Evolutionary conservation across 768 basidiomycete species (phyloP).

Genomic region (Russula lepida): DNA sequence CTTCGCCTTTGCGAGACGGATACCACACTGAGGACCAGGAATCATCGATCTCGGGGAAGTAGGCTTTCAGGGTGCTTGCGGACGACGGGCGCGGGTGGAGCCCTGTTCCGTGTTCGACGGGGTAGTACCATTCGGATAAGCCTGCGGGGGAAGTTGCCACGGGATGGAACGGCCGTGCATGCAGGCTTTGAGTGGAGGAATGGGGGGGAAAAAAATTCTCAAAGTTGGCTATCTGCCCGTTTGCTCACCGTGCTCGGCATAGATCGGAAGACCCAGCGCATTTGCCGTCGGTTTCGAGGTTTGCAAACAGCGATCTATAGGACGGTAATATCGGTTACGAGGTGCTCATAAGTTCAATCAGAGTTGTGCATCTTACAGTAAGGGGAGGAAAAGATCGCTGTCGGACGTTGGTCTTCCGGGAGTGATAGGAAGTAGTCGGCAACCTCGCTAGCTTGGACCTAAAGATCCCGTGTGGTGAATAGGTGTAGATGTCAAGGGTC

Average conservation of each 20-base stretch:
- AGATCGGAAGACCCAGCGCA: slow-evolving; percentile 59
- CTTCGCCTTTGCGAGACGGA: slow-evolving; percentile 67
- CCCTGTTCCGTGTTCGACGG: slow-evolving; percentile 54
- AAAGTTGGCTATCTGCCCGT: neutral
- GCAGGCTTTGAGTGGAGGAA: too few species aligned
- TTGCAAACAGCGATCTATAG: slow-evolving; percentile 82
- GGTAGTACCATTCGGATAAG: slow-evolving; percentile 74
- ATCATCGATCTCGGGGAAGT: slow-evolving; percentile 53
- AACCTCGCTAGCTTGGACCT: slow-evolving; percentile 70
- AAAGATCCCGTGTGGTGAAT: neutral
- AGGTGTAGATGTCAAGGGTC: neutral
- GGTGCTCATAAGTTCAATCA: neutral
- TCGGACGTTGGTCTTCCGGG: slow-evolving; percentile 59
- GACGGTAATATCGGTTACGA: neutral
- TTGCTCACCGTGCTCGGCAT: slow-evolving; percentile 64
- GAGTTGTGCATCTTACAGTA: slow-evolving; percentile 48
- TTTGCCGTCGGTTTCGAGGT: slow-evolving; percentile 59
- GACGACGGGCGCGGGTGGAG: slow-evolving; percentile 66
- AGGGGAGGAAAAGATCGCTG: slow-evolving; percentile 76
- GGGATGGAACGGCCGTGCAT: neutral
- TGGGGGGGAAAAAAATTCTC: neutral
- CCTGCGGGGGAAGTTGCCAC: slow-evolving; percentile 31
- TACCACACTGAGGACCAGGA: slow-evolving; percentile 57
- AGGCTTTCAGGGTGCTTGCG: slow-evolving; percentile 42
- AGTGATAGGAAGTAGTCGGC: slow-evolving; percentile 55